phyloP scores from a whole-genome alignment of 495 filamentous ascomycete genomes.

The Podospora bellae-mahoneyi region DNA sequence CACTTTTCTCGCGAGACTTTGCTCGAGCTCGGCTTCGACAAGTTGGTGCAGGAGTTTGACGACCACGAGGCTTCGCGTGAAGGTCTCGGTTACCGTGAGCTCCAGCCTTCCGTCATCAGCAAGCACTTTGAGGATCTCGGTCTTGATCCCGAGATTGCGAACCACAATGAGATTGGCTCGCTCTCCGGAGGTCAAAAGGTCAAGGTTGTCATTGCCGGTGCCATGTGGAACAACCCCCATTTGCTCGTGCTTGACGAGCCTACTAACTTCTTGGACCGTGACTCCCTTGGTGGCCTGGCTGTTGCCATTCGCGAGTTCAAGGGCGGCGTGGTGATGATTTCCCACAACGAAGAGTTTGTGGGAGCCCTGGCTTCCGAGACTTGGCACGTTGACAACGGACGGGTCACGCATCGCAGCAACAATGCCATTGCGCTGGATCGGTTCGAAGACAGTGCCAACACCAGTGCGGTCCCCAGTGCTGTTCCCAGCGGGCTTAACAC shows the following conservation, averaged over 20 bases:
- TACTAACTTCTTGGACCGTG: slow-evolving; percentile 98
- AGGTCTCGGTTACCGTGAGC: slow-evolving; percentile 88
- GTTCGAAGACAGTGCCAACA: slow-evolving; percentile 64
- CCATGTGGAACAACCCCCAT: slow-evolving; percentile 99
- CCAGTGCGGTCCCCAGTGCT: slow-evolving; percentile 47
- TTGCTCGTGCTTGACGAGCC: slow-evolving; percentile 96
- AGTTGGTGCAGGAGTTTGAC: slow-evolving; percentile 95
- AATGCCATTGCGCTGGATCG: slow-evolving; percentile 68
- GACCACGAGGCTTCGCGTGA: slow-evolving; percentile 97
- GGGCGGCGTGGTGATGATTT: slow-evolving; percentile 98
- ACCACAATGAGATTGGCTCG: slow-evolving; percentile 97
- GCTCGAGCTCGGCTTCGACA: slow-evolving; percentile 76
- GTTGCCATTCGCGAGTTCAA: slow-evolving; percentile 97
- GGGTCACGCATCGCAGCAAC: slow-evolving; percentile 77
- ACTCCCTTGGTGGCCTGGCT: slow-evolving; percentile 90
- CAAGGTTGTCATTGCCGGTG: slow-evolving; percentile 96
- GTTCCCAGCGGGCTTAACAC: slow-evolving; percentile 47
- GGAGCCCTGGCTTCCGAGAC: slow-evolving; percentile 91
- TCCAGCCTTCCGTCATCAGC: slow-evolving; percentile 87
- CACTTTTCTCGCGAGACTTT: slow-evolving; percentile 93
- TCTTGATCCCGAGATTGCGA: slow-evolving; percentile 94
- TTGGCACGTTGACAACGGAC: slow-evolving; percentile 87
- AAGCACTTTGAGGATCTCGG: slow-evolving; percentile 98
- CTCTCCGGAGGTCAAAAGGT: slow-evolving; percentile 99
- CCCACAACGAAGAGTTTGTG: slow-evolving; percentile 98